These are phyloP conservation scores for Trypanosoma vivax DNA, from an alignment of 208 protist species.

Conservation along the genomic window DNA sequence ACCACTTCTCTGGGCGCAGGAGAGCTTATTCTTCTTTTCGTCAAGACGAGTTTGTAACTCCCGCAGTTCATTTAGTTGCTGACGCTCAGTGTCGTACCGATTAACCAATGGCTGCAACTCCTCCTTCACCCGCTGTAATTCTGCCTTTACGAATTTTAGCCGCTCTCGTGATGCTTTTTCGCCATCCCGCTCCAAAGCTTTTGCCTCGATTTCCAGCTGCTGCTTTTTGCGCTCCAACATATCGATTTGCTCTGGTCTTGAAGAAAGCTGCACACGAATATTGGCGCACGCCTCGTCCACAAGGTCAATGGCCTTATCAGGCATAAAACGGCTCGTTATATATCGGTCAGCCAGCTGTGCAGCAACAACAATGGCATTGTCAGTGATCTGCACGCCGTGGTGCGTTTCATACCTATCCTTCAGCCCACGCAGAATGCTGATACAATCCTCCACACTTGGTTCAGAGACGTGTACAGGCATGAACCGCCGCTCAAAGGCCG, in stretches of 20 bases:
- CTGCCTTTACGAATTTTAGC: constrained; percentile 57
- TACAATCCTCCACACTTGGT: constrained; percentile 95
- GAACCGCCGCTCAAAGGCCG: constrained; percentile 97
- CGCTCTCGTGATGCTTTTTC: constrained; percentile 68
- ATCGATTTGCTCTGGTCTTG: constrained; percentile 95
- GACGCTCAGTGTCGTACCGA: constrained; percentile 81
- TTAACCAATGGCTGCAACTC: constrained; percentile 70
- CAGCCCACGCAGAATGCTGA: constrained; percentile 96
- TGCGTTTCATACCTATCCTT: constrained; percentile 92
- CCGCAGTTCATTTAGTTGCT: constrained; percentile 82
- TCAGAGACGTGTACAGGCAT: constrained; percentile 95
- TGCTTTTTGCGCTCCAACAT: constrained; percentile 84
- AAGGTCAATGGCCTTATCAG: constrained; percentile 99
- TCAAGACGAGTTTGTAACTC: constrained; percentile 86
- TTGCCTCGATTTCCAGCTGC: constrained; percentile 90
- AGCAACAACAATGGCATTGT: constrained; percentile 85
- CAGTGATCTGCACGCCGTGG: constrained; percentile 87
- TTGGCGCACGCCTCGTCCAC: constrained; percentile 95
- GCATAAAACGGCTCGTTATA: constrained; percentile 94
- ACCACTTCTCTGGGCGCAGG: constrained; percentile 79
- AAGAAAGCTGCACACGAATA: constrained; percentile 92
- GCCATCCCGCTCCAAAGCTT: constrained; percentile 91
- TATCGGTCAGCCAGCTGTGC: constrained; percentile 92
- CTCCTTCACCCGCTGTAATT: constrained; percentile 75
- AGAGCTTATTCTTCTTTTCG: constrained; percentile 83